Evolutionary conservation across 2,329 filamentous ascomycete genomes (phyloP), one percentile per base, ranked within the genome.

Genomic region (Beauveria medogensis): DNA sequence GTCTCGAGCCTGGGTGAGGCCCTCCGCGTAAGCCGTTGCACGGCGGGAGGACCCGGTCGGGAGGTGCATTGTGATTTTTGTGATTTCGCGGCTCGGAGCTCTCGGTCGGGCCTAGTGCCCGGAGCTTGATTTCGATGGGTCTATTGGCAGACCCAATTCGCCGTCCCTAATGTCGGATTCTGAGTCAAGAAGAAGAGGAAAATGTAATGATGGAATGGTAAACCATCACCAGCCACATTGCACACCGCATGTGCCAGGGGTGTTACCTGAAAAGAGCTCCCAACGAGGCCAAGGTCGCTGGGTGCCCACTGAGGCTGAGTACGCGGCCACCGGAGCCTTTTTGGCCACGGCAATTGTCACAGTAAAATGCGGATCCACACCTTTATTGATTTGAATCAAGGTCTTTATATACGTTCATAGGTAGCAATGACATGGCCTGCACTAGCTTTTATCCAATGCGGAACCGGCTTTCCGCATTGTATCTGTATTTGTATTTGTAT

Each of bases 21-120:
- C 40, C 18, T 59, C 56, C 56, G 48, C 56, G 56, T 59, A 14
- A 59, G 56, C 48, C 26, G 47, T 22, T 52, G 48, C 48, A 12
- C 20, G 47, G 20, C 47, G 48, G 37, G 24, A 40, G 37, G 47
- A 16, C 46, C 40, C n/a, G 3, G 37, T 9, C 20, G 37, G 48
- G n/a, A 59, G 40, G 50, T 53, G 56, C 56, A 59, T 59, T 10
- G 26, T 43, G 37, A 20, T 44, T 50, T 26, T 24, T 24, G 26
- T 43, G 37, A 20, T 52, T 50, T n/a, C 18, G 37, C 22, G 28
- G 55, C 30, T 57, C 16, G 54, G n/a, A 34, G 40, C 24, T n/a
- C 34, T 22, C 34, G 34, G 55, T 34, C 34, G 46, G 30, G 50
- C 34, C 55, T 12, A 9, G 37, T 22, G 37, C 37, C 43, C 55